Evolutionary conservation across 805 yeast species (phyloP), one percentile per base, ranked within the genome.

Genomic region (Starmerella stellata): DNA sequence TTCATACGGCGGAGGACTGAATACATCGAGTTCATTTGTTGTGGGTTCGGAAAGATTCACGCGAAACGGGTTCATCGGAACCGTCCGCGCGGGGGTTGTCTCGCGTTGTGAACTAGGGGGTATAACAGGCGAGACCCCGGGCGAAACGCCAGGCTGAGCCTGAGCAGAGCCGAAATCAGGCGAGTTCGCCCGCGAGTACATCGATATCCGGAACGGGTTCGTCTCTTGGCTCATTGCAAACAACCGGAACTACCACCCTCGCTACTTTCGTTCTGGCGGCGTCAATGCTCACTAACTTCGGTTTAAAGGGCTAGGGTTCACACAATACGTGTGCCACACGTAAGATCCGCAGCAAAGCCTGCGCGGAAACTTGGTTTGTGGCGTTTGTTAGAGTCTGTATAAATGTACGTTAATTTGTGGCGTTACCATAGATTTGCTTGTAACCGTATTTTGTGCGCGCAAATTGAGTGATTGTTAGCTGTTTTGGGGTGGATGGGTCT

Each of bases 141-240:
- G n/a, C 14, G 37, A 5, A 14, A 14, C 15, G 35, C 21, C 18
- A 5, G 13, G 5, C 8, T 8, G 37, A 14, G 30, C 5, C 8
- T 8, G 5, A 14, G 7, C 38, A 7, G 24, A 24, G 11, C 41
- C 52, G 21, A 52, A 55, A 34, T 47, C 40, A 11, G 57, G 57
- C 20, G 56, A 50, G 37, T 46, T 47, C 19, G 50, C 39, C 16
- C 54, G 51, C 39, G 38, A 43, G 29, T 48, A 42, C 43, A 51
- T 49, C 29, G 52, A 48, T 38, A 41, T 41, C 32, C 54, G 47
- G 44, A 50, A 50, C 37, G 54, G 54, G 28, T 51, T 51, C 14
- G 50, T 46, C 23, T 45, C 48, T 21, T 39, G 36, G 21, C 37
- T 36, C 47, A 44, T 44, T n/a, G 25, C 25, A 7, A 23, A 7